Base-by-base conservation (phyloP, 768 basidiomycete species). In the Nevesoporus exiguus region DNA sequence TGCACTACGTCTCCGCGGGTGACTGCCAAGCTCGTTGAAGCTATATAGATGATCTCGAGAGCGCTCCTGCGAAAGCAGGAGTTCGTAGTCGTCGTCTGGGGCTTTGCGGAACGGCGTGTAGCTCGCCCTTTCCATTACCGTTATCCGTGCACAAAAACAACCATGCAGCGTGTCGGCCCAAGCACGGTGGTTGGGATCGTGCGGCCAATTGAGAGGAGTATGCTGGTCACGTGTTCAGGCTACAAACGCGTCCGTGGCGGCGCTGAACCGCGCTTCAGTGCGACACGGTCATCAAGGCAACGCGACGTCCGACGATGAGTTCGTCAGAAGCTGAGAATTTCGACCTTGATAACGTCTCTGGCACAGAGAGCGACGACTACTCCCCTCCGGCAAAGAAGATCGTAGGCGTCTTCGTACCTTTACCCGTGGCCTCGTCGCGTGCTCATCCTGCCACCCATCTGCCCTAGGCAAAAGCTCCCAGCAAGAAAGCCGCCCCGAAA, bases 321-420 rank as follows among this genome's bases (percentile, higher is more conserved):
- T 86, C 85, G 51, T 86, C 86, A 11, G 87, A 86, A 65, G 80
- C 70, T 47, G 89, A 91, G 71, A 81, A 77, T 59, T 90, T 85
- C 47, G 81, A 83, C 58, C 61, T 87, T 46, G 78, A 82, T 56
- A 68, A 79, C 60, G 59, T 81, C 24, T 85, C 83, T 47, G 82
- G 73, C 4, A 75, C 73, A 7, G 89, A 86, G 49, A 88, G 85
- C 15, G 89, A 90, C 0, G 82, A 77, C 62, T 89, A 82, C 66
- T 77, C 75, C 24, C 86, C 86, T 5, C 74, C 77, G 17, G 72
- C 75, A 57, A 85, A 84, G 77, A 83, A 82, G 73, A 75, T 74
- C 45, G 73, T 66, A 33, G 44, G 58, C 37, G 25, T 15, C 8
- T 47, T 46, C 17, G 15, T 33, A 1, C 36, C 22, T 29, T 57